These are phyloP conservation scores for Suillus weaverae DNA, from an alignment of 768 basidiomycete genomes.

Conservation along the genomic window DNA sequence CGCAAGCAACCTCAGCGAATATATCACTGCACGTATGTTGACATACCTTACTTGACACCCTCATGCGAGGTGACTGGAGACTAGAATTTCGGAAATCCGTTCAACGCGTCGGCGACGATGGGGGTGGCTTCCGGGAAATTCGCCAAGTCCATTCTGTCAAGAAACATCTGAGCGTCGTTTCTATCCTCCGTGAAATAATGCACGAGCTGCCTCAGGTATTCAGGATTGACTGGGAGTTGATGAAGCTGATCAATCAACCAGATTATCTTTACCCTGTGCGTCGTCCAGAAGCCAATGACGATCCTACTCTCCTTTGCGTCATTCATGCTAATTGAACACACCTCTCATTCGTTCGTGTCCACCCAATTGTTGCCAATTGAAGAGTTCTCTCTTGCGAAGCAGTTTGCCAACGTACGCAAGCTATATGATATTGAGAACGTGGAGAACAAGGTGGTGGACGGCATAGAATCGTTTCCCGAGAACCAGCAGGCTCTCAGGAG, in stretches of 20 bases:
- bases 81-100: slow-evolving; percentile 33
- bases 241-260: slow-evolving; percentile 23
- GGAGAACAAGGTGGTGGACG: slow-evolving; percentile 57
- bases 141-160: slow-evolving; percentile 30
- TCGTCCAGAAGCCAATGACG: slow-evolving; percentile 58
- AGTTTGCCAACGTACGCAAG: slow-evolving; percentile 52
- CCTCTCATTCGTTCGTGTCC: slow-evolving; percentile 49
- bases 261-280: slow-evolving; percentile 64
- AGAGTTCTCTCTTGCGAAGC: slow-evolving; percentile 55
- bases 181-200: slow-evolving; percentile 52
- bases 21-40: slow-evolving; percentile 51
- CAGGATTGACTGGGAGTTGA: neutral
- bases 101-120: slow-evolving; percentile 39
- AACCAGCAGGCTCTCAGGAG: slow-evolving; percentile 40
- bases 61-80: neutral
- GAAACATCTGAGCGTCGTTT: slow-evolving; percentile 30
- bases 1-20: slow-evolving; percentile 58
- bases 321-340: slow-evolving; percentile 57
- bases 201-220: slow-evolving; percentile 61
- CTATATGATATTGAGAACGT: slow-evolving; percentile 65
- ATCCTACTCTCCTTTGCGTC: slow-evolving; percentile 68
- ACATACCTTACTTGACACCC: neutral
- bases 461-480: slow-evolving; percentile 49
- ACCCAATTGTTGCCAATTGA: slow-evolving; percentile 48
- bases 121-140: slow-evolving; percentile 34